Conservation (phyloP, 371 early-diverging fungal species). For the Syncephalis fuscata region DNA sequence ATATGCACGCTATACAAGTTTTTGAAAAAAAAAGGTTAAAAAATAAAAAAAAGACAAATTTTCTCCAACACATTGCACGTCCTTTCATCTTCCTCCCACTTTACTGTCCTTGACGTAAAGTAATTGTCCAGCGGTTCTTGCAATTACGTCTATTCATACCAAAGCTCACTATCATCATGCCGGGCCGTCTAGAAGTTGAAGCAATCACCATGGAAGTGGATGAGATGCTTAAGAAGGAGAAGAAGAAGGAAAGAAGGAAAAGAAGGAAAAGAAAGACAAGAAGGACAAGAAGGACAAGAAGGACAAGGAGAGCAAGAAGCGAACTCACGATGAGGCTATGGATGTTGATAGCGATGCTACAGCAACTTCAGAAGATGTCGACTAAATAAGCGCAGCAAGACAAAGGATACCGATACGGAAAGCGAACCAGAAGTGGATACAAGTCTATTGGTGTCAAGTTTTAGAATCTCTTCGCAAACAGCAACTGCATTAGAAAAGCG, state of each 20-base stretch:
- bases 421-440: slow-evolving; percentile 1
- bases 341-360: slow-evolving; percentile 2
- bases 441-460: background rate
- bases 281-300: slow-evolving; percentile 18
- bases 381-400: background rate
- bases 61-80: no score
- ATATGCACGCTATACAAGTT: no score
- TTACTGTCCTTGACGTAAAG: no score
- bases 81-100: no score
- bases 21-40: no score
- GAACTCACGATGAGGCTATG: background rate
- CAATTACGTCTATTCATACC: no score
- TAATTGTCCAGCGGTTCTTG: no score
- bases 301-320: slow-evolving; percentile 14
- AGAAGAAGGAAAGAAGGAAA: slow-evolving; percentile 16
- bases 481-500: slow-evolving; percentile 36
- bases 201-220: slow-evolving; percentile 18
- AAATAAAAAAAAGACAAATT: no score
- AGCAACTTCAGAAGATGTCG: slow-evolving; percentile 1
- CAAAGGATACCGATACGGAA: background rate
- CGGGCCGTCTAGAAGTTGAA: slow-evolving; percentile 1
- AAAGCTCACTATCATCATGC: no score
- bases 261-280: slow-evolving; percentile 19
- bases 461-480: slow-evolving; percentile 35
- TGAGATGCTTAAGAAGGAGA: slow-evolving; percentile 14